Percentiles rank a stretch among this genome's conserved stretches.
These are phyloP conservation scores for Syncephalastrum racemosum DNA, from an alignment of 371 early-diverging fungal genomes.

Conservation along the genomic window DNA sequence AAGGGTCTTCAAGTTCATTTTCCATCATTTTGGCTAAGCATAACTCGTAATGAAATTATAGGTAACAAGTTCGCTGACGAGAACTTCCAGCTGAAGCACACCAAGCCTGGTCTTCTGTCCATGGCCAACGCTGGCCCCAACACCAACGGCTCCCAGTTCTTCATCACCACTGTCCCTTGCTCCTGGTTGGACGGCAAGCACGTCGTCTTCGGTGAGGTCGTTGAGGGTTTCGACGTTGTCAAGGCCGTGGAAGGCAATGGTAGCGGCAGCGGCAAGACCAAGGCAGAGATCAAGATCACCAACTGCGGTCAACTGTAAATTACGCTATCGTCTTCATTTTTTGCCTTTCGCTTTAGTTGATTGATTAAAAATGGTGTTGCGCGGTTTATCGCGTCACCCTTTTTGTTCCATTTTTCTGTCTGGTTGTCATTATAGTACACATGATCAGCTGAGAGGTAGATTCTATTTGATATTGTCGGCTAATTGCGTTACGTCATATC, in stretches of 20 bases:
- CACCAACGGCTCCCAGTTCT: constrained; percentile 99
- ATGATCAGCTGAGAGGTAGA: too few relatives aligned
- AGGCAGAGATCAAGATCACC: constrained; percentile 55
- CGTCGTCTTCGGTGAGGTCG: constrained; percentile 97
- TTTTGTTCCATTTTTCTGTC: too few relatives aligned
- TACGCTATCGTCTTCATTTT: too few relatives aligned
- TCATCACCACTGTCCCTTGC: constrained; percentile 85
- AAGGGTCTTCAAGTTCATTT: constrained; percentile 12
- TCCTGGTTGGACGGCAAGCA: constrained; percentile 99
- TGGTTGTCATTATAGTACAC: too few relatives aligned
- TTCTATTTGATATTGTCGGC: too few relatives aligned
- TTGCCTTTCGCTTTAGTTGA: too few relatives aligned
- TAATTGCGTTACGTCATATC: too few relatives aligned
- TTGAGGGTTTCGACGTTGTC: constrained; percentile 78
- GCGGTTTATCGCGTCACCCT: too few relatives aligned
- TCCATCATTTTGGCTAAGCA: too few relatives aligned
- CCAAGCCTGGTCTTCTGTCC: constrained; percentile 79
- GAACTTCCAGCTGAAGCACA: constrained; percentile 96
- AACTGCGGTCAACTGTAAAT: constrained; percentile 67
- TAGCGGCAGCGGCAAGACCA: constrained; percentile 55
- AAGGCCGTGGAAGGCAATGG: constrained; percentile 59
- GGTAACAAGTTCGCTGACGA: constrained; percentile 90
- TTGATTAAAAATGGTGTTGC: too few relatives aligned
- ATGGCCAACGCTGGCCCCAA: constrained; percentile 97
- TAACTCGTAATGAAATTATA: constrained; percentile 21